Conservation (phyloP, 176 grass and related monocot genomes). For the Phoenix dactylifera region DNA sequence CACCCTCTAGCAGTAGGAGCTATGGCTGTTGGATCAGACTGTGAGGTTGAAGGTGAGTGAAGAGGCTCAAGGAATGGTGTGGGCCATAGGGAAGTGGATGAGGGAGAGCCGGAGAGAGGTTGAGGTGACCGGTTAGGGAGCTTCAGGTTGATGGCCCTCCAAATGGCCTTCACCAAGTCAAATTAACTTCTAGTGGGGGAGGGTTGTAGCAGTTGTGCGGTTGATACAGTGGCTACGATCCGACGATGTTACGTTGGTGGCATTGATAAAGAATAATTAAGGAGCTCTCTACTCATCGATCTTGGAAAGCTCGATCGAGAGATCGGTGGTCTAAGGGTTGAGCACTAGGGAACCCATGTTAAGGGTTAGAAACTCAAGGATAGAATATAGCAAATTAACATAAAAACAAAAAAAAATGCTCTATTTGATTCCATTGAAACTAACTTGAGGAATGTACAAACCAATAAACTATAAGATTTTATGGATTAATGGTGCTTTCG, state of each 20-base stretch:
- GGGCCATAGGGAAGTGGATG: not conserved
- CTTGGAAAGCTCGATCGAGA: slow-evolving; percentile 1
- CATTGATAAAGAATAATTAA: slow-evolving; percentile 7
- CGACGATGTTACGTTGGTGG: not conserved
- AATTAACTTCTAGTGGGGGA: slow-evolving; percentile 4
- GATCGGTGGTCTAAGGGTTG: not conserved
- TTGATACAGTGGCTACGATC: too few relatives aligned
- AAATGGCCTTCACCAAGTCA: slow-evolving; percentile 13
- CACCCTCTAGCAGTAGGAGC: too few relatives aligned
- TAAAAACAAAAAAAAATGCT: too few relatives aligned
- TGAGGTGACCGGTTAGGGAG: not conserved
- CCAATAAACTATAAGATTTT: too few relatives aligned
- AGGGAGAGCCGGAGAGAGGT: slow-evolving; percentile 1
- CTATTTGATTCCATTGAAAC: too few relatives aligned
- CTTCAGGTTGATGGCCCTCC: not conserved
- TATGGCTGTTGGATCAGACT: not conserved
- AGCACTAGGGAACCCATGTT: too few relatives aligned
- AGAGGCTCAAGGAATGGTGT: not conserved
- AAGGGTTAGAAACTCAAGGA: too few relatives aligned
- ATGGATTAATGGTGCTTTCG: too few relatives aligned
- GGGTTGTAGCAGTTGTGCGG: not conserved
- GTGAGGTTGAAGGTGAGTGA: not conserved
- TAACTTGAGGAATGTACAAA: too few relatives aligned
- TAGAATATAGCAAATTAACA: too few relatives aligned
- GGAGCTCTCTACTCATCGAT: slow-evolving; percentile 7